Evolutionary conservation across 257 asterid species (phyloP), one percentile per base, ranked within the genome.

Genomic region (Mentha longifolia): DNA sequence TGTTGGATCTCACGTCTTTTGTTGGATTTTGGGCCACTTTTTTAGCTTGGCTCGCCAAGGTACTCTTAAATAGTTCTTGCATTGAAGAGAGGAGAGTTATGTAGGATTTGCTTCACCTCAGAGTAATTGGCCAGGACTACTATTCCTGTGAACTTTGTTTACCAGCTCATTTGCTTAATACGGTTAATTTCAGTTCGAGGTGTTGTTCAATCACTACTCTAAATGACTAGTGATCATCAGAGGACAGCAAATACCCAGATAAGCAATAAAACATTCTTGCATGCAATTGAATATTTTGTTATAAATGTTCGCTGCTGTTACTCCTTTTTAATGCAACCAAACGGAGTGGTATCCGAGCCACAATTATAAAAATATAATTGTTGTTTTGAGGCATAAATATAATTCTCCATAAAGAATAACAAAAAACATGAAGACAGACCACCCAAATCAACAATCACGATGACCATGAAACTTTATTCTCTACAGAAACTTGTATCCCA

Each of bases 401-500:
- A 7, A 30, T 57, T 28, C 7, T 58, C 25, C 43, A 28, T 20
- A 28, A 42, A 65, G 57, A 47, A 55, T 33, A 41, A 71, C 22
- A 45, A 58, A 1, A 12, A 49, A 58, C 58, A 58, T 37, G 56
- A 45, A 31, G 15, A 54, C 41, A 56, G 62, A 28, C 37, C 14
- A 16, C 67, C 22, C 19, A 20, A 19, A 41, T 33, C 67, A 70
- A 57, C 66, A 57, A 63, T 50, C 30, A 52, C 28, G 28, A 14
- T 41, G 59, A 54, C 15, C 62, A 2, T 19, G 31, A 62, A 62
- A 17, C 52, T 22, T 67, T 49, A 75, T 68, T 76, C 62, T 35
- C 39, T 67, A 62, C 39, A 57, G 69, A 74, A 73, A 50, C 13
- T 33, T 51, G 30, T 66, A 55, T 55, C 46, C 65, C 51, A 65